Percentiles rank a stretch among this genome's conserved stretches.
These are phyloP conservation scores for Malassezia nana DNA, from an alignment of 1,284 basidiomycete species.

Conservation along the genomic window DNA sequence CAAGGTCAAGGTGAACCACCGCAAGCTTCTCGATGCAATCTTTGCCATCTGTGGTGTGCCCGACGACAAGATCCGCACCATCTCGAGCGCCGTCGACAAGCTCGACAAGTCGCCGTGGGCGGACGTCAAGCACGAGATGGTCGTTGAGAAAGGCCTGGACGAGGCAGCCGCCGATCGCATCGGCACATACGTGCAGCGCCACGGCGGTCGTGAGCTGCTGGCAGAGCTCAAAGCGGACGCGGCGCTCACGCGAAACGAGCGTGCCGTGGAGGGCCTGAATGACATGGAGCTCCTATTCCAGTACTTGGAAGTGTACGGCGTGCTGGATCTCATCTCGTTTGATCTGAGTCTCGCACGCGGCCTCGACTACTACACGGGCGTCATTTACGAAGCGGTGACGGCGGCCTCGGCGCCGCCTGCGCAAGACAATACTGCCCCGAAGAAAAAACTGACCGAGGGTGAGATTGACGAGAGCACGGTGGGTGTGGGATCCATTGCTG, in stretches of 20 bases:
- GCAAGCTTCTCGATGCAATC: constrained; percentile 93
- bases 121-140: constrained; percentile 94
- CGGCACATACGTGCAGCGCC: constrained; percentile 84
- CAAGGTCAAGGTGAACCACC: constrained; percentile 86
- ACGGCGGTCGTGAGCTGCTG: constrained; percentile 62
- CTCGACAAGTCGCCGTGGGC: constrained; percentile 86
- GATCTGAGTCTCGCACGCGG: constrained; percentile 92
- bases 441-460: constrained; percentile 55
- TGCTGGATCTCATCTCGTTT: constrained; percentile 71
- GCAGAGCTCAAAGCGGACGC: constrained; percentile 63
- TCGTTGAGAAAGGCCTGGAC: constrained; percentile 81
- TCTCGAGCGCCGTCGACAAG: constrained; percentile 95
- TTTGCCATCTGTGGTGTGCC: constrained; percentile 95
- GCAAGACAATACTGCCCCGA: constrained; percentile 51
- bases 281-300: constrained; percentile 83
- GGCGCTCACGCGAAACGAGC: constrained; percentile 61
- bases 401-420: constrained; percentile 84
- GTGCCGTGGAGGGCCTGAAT: constrained; percentile 68
- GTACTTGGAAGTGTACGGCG: constrained; percentile 70
- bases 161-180: constrained; percentile 80
- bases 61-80: constrained; percentile 77
- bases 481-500: constrained; percentile 94
- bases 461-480: constrained; percentile 85
- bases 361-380: constrained; percentile 95
- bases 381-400: constrained; percentile 94